Evolutionary conservation across 305 asterid species (phyloP), one percentile per base, ranked within the genome.

Genomic region (Lippia alba): DNA sequence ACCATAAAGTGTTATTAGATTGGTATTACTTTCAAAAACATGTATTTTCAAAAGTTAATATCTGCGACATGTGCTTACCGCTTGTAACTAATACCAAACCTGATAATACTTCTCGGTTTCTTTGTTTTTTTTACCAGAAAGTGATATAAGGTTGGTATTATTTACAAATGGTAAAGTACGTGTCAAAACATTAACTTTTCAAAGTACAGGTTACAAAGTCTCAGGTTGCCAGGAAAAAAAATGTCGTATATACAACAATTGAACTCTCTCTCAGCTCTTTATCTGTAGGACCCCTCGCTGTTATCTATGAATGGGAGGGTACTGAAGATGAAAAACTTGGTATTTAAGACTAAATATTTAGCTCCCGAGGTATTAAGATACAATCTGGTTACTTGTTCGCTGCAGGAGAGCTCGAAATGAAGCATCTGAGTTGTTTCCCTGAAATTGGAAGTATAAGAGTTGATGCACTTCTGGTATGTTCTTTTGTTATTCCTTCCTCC

Each of bases 401-500:
- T 80, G 78, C 74, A 88, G 96, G 83, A 78, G 87, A 82, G 83
- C 78, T 91, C 18, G 91, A 86, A 76, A 75, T 50, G 71, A 67
- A 73, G 8, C 96, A 91, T 77, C 81, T 81, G 64, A 81, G 73
- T 80, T 88, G 89, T 75, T 86, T 82, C 80, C 94, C 87, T 0
- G 80, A 81, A 60, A 41, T 73, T 54, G 92, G 96, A 44, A 70
- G 59, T 45, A 81, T 91, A 48, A 75, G 46, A 36, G 90, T 83
- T 18, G 58, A 71, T 30, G 68, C 76, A 46, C 20, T 90, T 60
- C 73, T 76, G 93, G 97, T 90, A 79, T 57, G 79, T 67, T 73
- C 59, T 65, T 16, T 18, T 34, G n/a, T 16, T 44, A 34, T 57
- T 18, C 36, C 48, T 58, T 61, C 56, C 17, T 56, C 61, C 36